A percentile compares a stretch with the other conserved stretches of the same genome.
Conservation (phyloP, 768 basidiomycete species). For the Hericium rajendrae region DNA sequence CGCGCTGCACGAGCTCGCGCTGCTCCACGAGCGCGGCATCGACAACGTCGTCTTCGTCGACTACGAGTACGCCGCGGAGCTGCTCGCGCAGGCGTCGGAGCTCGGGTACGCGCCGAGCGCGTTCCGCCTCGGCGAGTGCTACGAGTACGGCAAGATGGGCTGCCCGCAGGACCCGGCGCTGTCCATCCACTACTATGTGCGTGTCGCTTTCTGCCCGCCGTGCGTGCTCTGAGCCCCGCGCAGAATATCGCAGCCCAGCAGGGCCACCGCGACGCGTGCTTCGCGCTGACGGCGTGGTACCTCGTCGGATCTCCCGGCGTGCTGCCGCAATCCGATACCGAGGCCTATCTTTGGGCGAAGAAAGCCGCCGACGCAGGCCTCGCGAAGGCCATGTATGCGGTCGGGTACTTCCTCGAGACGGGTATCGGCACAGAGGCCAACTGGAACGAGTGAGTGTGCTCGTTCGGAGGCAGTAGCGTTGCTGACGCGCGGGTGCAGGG, state of each 20-base stretch:
- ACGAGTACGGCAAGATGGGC: constrained; percentile 98
- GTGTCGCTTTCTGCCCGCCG: constrained; percentile 23
- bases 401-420: constrained; percentile 95
- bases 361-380: constrained; percentile 89
- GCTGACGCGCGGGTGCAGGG: constrained; percentile 30
- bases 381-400: constrained; percentile 94
- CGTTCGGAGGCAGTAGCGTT: neutral
- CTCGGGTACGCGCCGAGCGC: constrained; percentile 95
- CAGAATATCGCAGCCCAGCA: constrained; percentile 98
- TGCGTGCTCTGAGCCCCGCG: neutral
- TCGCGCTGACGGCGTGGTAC: constrained; percentile 98
- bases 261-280: constrained; percentile 93
- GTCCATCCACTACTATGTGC: constrained; percentile 96
- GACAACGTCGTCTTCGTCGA: constrained; percentile 97
- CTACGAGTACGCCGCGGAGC: constrained; percentile 88
- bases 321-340: constrained; percentile 95
- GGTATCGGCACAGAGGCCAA: constrained; percentile 75
- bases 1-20: constrained; percentile 87
- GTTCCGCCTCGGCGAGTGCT: constrained; percentile 92
- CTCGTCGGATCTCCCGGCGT: constrained; percentile 97
- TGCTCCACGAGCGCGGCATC: constrained; percentile 94
- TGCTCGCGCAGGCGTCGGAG: constrained; percentile 91
- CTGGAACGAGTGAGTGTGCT: constrained; percentile 48
- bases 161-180: constrained; percentile 96
- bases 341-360: constrained; percentile 96